A percentile compares a stretch with the other conserved stretches of the same genome.
phyloP scores from a whole-genome alignment of 2,329 filamentous ascomycete genomes.

The Tothia fuscella region DNA sequence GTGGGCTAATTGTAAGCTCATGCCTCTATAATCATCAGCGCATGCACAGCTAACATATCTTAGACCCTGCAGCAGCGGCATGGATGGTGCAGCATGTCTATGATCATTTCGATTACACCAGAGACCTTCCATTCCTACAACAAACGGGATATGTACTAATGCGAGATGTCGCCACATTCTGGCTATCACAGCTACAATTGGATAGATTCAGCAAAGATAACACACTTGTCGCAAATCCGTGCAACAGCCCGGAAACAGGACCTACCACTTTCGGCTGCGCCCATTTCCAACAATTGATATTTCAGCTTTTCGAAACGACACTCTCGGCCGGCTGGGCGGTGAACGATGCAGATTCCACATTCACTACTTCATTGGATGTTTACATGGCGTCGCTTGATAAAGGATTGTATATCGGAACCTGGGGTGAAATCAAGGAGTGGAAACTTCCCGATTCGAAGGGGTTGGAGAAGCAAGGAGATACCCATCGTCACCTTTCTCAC shows the following conservation, averaged over 20 bases:
- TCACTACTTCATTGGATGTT: conserved; percentile 26
- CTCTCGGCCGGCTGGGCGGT: conserved; percentile 16
- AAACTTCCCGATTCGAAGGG: conserved; percentile 30
- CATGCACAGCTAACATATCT: conserved; percentile 7
- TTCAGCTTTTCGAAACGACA: conserved; percentile 25
- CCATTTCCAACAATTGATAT: conserved; percentile 41
- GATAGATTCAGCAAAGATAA: conserved; percentile 40
- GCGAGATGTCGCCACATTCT: conserved; percentile 43
- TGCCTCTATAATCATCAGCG: background rate
- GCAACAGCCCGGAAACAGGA: conserved; percentile 47
- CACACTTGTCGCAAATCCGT: conserved; percentile 44
- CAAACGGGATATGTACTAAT: conserved; percentile 40
- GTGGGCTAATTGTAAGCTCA: conserved; percentile 25
- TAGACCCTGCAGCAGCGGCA: conserved; percentile 36
- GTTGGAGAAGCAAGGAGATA: conserved; percentile 31
- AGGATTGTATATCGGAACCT: conserved; percentile 35
- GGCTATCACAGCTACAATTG: conserved; percentile 41
- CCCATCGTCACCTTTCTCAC: conserved; percentile 43
- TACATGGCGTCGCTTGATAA: conserved; percentile 38
- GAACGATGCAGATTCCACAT: conserved; percentile 20
- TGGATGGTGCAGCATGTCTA: conserved; percentile 52
- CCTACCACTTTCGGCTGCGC: conserved; percentile 39
- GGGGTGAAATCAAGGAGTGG: conserved; percentile 39
- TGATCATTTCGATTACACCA: conserved; percentile 44
- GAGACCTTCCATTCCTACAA: conserved; percentile 34